phyloP scores from a whole-genome alignment of 164 flowering plant genomes.

The Aristolochia fimbriata region DNA sequence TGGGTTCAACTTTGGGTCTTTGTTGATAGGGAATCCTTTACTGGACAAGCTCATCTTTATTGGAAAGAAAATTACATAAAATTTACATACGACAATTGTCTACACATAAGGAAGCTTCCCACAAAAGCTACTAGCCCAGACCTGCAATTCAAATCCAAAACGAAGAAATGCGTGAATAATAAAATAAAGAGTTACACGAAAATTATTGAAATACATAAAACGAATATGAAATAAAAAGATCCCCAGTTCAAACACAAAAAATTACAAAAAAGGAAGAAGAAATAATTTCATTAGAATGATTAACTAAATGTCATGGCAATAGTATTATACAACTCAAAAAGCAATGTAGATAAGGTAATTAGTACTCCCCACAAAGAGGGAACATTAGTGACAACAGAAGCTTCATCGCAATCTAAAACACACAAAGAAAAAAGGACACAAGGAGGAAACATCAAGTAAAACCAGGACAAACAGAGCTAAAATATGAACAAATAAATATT shows the following conservation, averaged over 20 bases:
- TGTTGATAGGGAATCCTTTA: slow-evolving; percentile 30
- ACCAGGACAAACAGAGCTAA: background rate
- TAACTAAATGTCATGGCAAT: background rate
- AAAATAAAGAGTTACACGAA: background rate
- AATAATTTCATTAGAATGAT: background rate
- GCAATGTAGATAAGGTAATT: background rate
- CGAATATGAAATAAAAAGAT: background rate
- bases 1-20: slow-evolving; percentile 30
- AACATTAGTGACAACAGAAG: background rate
- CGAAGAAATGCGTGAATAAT: background rate
- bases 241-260: background rate
- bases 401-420: background rate
- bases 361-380: too few relatives aligned
- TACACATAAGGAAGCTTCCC: slow-evolving; percentile 7
- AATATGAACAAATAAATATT: background rate
- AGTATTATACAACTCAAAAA: background rate
- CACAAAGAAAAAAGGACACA: background rate
- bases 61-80: slow-evolving; percentile 5
- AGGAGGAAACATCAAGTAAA: background rate
- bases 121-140: slow-evolving; percentile 35
- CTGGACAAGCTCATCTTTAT: slow-evolving; percentile 67
- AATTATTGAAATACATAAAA: background rate
- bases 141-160: slow-evolving; percentile 37
- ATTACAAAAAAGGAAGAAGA: background rate
- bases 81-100: slow-evolving; percentile 12